Conservation (phyloP, 257 asterid genomes). For the Solanum chmielewskii region DNA sequence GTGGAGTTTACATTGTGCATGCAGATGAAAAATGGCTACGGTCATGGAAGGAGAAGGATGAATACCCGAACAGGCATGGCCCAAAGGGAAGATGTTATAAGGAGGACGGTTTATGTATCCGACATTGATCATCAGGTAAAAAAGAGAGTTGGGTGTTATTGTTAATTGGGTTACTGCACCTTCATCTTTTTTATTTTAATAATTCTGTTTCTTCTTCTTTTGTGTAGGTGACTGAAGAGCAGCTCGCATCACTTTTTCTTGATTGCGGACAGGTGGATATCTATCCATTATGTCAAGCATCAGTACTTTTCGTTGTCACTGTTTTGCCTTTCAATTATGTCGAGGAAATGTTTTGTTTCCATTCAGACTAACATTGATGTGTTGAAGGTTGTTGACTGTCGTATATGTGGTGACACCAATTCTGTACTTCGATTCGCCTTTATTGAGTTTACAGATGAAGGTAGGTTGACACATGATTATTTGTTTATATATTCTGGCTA, state of each 20-base stretch:
- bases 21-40: constrained; percentile 26
- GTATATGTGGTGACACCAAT: constrained; percentile 59
- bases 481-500: neutral
- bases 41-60: constrained; percentile 29
- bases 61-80: constrained; percentile 46
- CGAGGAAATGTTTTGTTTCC: neutral
- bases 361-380: neutral
- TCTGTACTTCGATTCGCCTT: constrained; percentile 65
- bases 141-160: neutral
- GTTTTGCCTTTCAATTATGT: neutral
- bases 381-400: constrained; percentile 51
- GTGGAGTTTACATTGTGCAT: neutral
- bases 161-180: neutral
- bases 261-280: constrained; percentile 44
- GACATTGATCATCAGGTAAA: constrained; percentile 60
- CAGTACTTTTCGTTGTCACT: neutral
- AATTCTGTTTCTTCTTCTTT: neutral
- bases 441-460: constrained; percentile 51
- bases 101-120: constrained; percentile 54
- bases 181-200: neutral
- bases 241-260: constrained; percentile 47
- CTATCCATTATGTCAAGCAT: neutral
- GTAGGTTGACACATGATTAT: constrained; percentile 9
- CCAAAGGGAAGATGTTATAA: constrained; percentile 43
- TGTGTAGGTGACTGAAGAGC: constrained; percentile 47